Conservation (phyloP, 148 eudicot species). For the Persicaria tinctoria region DNA sequence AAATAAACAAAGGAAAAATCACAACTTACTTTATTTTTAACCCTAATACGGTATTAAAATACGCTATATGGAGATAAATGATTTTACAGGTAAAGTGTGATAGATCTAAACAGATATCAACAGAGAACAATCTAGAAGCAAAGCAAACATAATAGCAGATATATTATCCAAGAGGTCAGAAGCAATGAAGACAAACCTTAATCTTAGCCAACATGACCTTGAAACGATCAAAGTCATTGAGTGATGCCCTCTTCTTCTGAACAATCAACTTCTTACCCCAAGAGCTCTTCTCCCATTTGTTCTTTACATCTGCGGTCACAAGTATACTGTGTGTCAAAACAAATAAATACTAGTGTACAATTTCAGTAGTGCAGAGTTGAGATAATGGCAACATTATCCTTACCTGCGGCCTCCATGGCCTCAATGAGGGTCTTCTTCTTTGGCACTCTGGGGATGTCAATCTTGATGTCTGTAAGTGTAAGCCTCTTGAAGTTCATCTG, state of each 20-base stretch:
- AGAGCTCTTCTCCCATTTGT: slow-evolving; percentile 53
- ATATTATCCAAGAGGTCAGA: background rate
- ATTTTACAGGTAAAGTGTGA: background rate
- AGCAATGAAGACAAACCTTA: slow-evolving; percentile 18
- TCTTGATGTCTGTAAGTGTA: slow-evolving; percentile 43
- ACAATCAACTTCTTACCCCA: slow-evolving; percentile 61
- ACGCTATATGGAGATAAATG: background rate
- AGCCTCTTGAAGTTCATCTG: slow-evolving; percentile 65
- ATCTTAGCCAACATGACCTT: slow-evolving; percentile 54
- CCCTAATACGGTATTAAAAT: background rate
- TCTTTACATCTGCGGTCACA: slow-evolving; percentile 37
- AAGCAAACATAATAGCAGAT: background rate
- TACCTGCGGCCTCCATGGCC: slow-evolving; percentile 52
- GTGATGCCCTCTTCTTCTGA: slow-evolving; percentile 46
- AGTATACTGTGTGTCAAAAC: background rate
- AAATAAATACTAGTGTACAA: background rate
- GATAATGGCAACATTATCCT: background rate
- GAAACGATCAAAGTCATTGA: slow-evolving; percentile 55
- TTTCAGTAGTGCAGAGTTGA: background rate
- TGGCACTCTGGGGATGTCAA: slow-evolving; percentile 40
- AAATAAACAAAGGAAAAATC: background rate
- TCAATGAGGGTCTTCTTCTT: slow-evolving; percentile 39
- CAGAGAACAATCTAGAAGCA: background rate
- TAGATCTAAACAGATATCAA: background rate
- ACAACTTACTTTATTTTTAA: background rate